Conservation (phyloP, 2,329 filamentous ascomycete species). For the Ophiostoma ips region DNA sequence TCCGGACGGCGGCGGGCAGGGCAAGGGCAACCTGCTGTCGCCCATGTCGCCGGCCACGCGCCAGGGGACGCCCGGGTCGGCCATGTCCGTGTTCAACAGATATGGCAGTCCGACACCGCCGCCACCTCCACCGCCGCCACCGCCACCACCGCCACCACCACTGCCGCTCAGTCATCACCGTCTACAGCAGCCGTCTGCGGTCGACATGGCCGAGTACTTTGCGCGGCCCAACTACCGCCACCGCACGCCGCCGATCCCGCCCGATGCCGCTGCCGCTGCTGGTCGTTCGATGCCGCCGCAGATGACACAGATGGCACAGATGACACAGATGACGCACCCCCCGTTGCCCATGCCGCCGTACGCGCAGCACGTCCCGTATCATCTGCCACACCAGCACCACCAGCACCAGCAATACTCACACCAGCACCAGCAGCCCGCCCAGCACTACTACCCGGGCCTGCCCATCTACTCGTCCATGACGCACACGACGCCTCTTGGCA, state of each 20-base stretch:
- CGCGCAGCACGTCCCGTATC: neutral
- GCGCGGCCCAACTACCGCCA: slow-evolving; percentile 2
- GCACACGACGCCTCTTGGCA: slow-evolving; percentile 5
- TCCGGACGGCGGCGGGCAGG: neutral
- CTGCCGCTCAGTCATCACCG: neutral
- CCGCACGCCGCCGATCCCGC: slow-evolving; percentile 2
- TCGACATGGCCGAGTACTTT: slow-evolving; percentile 2
- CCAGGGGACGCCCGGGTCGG: neutral
- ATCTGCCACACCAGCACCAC: neutral
- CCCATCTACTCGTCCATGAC: slow-evolving; percentile 7
- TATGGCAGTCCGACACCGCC: neutral
- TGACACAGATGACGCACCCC: neutral
- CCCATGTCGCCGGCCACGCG: neutral
- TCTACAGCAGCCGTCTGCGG: neutral
- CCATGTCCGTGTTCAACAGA: neutral
- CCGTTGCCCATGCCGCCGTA: neutral
- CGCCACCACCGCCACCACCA: too few relatives aligned
- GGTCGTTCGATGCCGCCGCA: neutral
- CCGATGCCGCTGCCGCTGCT: neutral
- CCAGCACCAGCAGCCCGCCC: neutral
- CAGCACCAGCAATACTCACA: neutral
- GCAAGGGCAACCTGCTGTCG: neutral
- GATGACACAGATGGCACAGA: neutral
- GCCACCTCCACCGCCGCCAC: too few relatives aligned
- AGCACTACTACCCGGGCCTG: neutral